Percentiles rank a stretch among this genome's conserved stretches.
Conservation (phyloP, 2,329 filamentous ascomycete genomes). For the Aspergillus udagawae region DNA sequence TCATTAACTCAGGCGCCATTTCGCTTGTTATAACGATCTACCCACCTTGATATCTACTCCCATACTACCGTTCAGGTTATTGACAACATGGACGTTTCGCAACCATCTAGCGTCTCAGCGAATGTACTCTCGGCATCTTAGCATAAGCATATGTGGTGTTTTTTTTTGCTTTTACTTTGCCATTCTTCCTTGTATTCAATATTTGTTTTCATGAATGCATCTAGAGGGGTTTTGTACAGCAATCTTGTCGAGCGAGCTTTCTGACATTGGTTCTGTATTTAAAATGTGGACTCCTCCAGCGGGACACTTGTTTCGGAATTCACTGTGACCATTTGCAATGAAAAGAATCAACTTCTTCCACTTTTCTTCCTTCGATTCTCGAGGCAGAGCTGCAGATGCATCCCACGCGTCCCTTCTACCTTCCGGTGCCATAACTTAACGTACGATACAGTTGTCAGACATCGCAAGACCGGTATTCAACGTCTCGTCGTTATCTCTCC, state of each 20-base stretch:
- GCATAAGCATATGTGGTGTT: background rate
- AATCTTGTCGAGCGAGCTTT: background rate
- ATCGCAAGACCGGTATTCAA: too few relatives aligned
- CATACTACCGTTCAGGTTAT: slow-evolving; percentile 8
- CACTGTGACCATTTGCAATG: background rate
- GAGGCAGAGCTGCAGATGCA: background rate
- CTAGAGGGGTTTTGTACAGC: background rate
- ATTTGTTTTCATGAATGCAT: background rate
- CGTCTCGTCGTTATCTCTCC: background rate
- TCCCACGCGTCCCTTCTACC: too few relatives aligned
- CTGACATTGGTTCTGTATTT: background rate
- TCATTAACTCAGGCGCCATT: slow-evolving; percentile 14
- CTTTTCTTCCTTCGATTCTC: background rate
- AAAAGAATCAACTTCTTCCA: background rate
- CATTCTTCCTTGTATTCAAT: background rate
- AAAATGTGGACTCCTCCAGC: background rate
- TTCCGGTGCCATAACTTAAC: too few relatives aligned
- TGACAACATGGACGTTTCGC: slow-evolving; percentile 4
- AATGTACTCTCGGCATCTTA: background rate
- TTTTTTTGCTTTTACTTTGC: background rate
- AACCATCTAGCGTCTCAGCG: background rate
- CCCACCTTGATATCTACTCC: slow-evolving; percentile 1
- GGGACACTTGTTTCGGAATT: background rate
- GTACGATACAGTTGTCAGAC: too few relatives aligned
- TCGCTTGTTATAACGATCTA: background rate